Conservation (phyloP, 257 asterid species). For the Datura wrightii region DNA sequence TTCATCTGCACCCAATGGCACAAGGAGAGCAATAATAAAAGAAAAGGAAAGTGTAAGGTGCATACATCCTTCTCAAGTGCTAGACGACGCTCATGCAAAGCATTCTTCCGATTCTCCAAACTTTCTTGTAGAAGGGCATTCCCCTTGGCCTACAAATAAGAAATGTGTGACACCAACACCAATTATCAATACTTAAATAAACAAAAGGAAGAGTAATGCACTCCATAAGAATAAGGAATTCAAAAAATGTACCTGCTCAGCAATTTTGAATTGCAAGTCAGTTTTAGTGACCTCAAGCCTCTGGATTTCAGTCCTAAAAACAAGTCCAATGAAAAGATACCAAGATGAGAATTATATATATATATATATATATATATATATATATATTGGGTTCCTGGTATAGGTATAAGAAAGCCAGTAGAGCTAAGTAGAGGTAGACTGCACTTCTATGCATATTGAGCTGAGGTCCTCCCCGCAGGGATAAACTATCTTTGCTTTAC, state of each 20-base stretch:
- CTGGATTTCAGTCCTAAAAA: conserved; percentile 64
- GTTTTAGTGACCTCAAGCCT: conserved; percentile 63
- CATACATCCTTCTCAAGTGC: conserved; percentile 88
- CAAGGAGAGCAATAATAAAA: not conserved
- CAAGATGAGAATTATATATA: not conserved
- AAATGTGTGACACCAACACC: conserved; percentile 23
- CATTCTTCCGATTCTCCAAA: conserved; percentile 67
- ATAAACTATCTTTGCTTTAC: too few relatives aligned
- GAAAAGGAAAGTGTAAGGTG: conserved; percentile 18
- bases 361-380: too few relatives aligned
- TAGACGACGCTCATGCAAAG: conserved; percentile 66
- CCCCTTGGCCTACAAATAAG: conserved; percentile 52
- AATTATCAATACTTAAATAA: conserved; percentile 19
- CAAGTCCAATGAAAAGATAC: conserved; percentile 7
- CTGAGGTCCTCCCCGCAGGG: too few relatives aligned
- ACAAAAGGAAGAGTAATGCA: not conserved
- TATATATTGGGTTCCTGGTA: too few relatives aligned
- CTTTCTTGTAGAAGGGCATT: conserved; percentile 62
- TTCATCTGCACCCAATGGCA: not conserved
- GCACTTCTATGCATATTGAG: too few relatives aligned
- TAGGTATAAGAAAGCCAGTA: too few relatives aligned
- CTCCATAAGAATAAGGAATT: not conserved
- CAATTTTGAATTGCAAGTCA: conserved; percentile 61
- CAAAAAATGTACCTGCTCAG: conserved; percentile 59
- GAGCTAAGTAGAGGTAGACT: too few relatives aligned